Evolutionary conservation across 2,329 filamentous ascomycete genomes (phyloP), one percentile per base, ranked within the genome.

Genomic region (Xylaria sp.): DNA sequence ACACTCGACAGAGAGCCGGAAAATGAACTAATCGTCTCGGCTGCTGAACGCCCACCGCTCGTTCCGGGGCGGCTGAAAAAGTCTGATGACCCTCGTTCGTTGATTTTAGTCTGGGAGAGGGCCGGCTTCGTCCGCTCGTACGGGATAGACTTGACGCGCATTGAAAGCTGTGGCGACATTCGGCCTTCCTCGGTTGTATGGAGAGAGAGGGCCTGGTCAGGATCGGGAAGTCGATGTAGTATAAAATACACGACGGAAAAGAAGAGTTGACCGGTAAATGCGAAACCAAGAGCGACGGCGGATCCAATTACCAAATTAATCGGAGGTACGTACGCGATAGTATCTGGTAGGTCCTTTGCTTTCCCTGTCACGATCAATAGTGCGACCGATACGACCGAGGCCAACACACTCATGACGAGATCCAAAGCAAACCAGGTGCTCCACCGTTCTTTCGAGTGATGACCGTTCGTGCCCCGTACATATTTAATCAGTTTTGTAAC

Each of bases 81-180:
- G 6, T 80, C 80, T 42, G 79, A 77, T 4, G 81, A 82, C 28
- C 74, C 71, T 64, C 77, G 77, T 46, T 79, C 77, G 15, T 77
- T 78, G 10, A 74, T 67, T 23, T 79, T 77, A 10, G 77, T 75
- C 44, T 77, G 74, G 2, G 74, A 75, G 9, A 80, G 79, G 36
- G 77, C 76, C 0, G 85, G 70, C 84, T 69, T 83, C 78, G 74
- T 83, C 81, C 71, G 72, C 26, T 66, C 69, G 74, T 88, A 88
- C 2, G 82, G 84, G 23, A 88, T 81, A 4, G 85, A 80, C 77
- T 88, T 88, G 72, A 87, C 77, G n/a, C 82, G 79, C 33, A 77
- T 77, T 23, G 77, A 72, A 26, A 67, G 26, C n/a, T 59, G 68
- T 11, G 77, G 74, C 10, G 77, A 76, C 10, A 75, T 74, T 44